phyloP scores from a whole-genome alignment of 495 filamentous ascomycete genomes.

The Aspergillus funiculosus region DNA sequence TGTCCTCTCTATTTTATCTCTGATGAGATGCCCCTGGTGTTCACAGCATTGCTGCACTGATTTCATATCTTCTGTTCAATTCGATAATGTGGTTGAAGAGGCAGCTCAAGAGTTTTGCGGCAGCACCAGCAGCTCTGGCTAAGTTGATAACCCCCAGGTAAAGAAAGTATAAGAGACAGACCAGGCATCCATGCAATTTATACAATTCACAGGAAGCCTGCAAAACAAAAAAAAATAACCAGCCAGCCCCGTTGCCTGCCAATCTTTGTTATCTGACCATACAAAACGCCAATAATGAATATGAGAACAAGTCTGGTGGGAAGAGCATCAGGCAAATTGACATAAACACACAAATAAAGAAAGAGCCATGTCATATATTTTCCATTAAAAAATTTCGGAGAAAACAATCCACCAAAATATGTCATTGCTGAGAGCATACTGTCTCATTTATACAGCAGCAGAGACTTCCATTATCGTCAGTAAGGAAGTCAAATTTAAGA shows the following conservation, averaged over 20 bases:
- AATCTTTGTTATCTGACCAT: conserved; percentile 24
- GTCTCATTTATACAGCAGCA: conserved; percentile 24
- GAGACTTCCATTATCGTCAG: background rate
- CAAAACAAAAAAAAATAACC: conserved; percentile 22
- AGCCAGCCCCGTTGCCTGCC: conserved; percentile 23
- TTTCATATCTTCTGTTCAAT: too few species aligned
- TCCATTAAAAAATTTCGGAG: conserved; percentile 20
- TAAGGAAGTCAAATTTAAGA: conserved; percentile 6
- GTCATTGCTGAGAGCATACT: conserved; percentile 14
- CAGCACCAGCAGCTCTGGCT: too few species aligned
- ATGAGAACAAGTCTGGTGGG: conserved; percentile 22
- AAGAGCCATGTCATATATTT: conserved; percentile 21
- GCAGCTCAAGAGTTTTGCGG: too few species aligned
- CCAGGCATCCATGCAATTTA: conserved; percentile 16
- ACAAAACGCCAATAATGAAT: conserved; percentile 34
- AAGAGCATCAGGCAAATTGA: conserved; percentile 15
- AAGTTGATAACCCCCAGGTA: too few species aligned
- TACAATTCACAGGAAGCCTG: conserved; percentile 27
- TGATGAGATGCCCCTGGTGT: too few species aligned
- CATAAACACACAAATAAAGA: conserved; percentile 17
- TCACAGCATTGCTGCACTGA: too few species aligned
- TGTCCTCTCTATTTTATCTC: background rate
- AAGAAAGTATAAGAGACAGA: conserved; percentile 7
- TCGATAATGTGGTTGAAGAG: too few species aligned
- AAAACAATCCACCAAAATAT: conserved; percentile 18